Evolutionary conservation across 2,329 filamentous ascomycete species (phyloP), one percentile per base, ranked within the genome.

Genomic region (Colletotrichum sp.): DNA sequence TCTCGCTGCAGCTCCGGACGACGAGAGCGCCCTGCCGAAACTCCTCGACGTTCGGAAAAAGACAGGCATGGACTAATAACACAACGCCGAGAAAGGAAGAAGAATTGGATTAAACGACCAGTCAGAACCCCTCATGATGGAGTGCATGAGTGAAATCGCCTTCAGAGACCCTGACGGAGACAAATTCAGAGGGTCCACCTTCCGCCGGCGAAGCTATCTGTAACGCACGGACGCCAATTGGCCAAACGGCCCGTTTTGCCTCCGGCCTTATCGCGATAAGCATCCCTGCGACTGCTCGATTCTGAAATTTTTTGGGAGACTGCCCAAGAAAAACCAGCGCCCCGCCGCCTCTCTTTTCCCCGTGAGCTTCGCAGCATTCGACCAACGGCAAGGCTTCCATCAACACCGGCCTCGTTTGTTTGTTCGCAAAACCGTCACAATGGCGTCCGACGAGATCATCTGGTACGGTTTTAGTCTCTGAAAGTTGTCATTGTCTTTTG

Each of bases 361-460:
- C 34, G 29, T 58, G 66, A 69, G 70, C 70, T 72, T 58, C 27
- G 43, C 57, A 71, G 62, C 18, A 71, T 63, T 71, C 57, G 55
- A 73, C 63, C 57, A 27, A 55, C 71, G 27, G 68, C 68, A 63
- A 66, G 55, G 54, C 66, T 29, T 61, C 59, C 33, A 18, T 43
- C 62, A 43, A 62, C 47, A 36, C 34, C 31, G 24, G 47, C 55
- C 68, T 66, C 29, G 27, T 55, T 24, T 57, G 16, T 71, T 69
- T 43, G 38, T 31, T 43, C 61, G 58, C 36, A 59, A 74, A 27
- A 59, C 24, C 70, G 81, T 38, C 80, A 85, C 73, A 71, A 97
- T 97, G 94, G 92, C 94, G 72, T 97, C 95, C 76, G 96, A 98
- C 88, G 96, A 98, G 85, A 97, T 98, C 77, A 93, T 98, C 76